These are phyloP conservation scores for Sphaerulina vaccinii DNA, from an alignment of 2,329 filamentous ascomycete species.

Conservation along the genomic window DNA sequence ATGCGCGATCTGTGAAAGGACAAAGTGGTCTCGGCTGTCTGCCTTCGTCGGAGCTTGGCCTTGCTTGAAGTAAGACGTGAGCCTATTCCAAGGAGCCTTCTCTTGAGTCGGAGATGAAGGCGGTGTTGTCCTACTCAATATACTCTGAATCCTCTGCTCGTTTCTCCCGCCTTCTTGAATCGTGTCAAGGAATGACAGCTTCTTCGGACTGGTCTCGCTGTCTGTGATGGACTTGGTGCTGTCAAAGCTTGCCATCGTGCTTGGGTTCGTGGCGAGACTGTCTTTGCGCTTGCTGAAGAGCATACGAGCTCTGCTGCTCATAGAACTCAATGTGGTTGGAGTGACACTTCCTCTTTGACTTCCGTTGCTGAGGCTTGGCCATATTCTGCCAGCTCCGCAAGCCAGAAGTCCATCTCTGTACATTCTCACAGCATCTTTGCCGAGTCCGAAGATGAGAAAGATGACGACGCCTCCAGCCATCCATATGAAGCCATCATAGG, in stretches of 20 bases:
- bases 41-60: not conserved
- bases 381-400: slow-evolving; percentile 41
- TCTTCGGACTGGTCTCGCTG: slow-evolving; percentile 23
- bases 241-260: slow-evolving; percentile 9
- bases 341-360: slow-evolving; percentile 10
- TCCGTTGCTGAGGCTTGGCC: slow-evolving; percentile 22
- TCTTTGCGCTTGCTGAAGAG: slow-evolving; percentile 23
- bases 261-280: slow-evolving; percentile 11
- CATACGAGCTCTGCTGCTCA: slow-evolving; percentile 32
- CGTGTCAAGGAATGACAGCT: slow-evolving; percentile 25
- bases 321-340: slow-evolving; percentile 22
- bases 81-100: slow-evolving; percentile 2
- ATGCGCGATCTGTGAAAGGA: slow-evolving; percentile 13
- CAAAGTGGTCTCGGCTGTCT: slow-evolving; percentile 16
- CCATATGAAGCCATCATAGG: slow-evolving; percentile 59
- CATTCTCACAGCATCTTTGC: slow-evolving; percentile 57
- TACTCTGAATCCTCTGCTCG: slow-evolving; percentile 1
- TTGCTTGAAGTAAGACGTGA: slow-evolving; percentile 17
- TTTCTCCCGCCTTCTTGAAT: slow-evolving; percentile 20
- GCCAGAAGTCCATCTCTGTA: slow-evolving; percentile 49
- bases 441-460: slow-evolving; percentile 66
- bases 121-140: not conserved
- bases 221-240: slow-evolving; percentile 16
- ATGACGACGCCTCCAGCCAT: slow-evolving; percentile 54
- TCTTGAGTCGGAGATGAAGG: slow-evolving; percentile 2